Conservation (phyloP, 768 basidiomycete species). For the Aureoboletus auriporus region DNA sequence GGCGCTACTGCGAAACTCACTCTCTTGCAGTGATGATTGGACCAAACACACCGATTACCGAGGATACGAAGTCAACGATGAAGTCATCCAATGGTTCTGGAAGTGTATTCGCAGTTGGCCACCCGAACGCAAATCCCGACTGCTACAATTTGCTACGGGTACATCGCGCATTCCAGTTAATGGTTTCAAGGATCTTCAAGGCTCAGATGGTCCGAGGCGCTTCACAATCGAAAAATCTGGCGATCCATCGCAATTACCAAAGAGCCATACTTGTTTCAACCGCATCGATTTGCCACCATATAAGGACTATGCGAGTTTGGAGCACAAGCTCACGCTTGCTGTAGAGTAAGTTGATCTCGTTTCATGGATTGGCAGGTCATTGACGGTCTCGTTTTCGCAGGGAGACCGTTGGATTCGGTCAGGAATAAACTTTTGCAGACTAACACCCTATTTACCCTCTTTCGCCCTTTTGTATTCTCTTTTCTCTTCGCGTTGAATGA, state of each 20-base stretch:
- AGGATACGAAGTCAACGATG: conserved; percentile 91
- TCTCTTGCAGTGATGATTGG: conserved; percentile 78
- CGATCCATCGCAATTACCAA: conserved; percentile 93
- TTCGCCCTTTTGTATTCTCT: not conserved
- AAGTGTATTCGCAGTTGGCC: conserved; percentile 98
- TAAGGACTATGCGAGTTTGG: conserved; percentile 89
- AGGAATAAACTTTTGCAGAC: conserved; percentile 55
- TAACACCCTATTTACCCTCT: conserved; percentile 12
- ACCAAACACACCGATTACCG: conserved; percentile 99
- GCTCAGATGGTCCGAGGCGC: conserved; percentile 92
- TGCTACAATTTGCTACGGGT: conserved; percentile 95
- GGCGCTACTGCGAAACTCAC: not conserved
- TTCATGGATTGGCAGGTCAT: conserved; percentile 3
- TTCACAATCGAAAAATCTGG: conserved; percentile 99
- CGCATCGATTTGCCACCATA: conserved; percentile 97
- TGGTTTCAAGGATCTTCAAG: conserved; percentile 98
- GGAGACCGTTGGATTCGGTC: conserved; percentile 93
- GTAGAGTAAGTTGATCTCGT: conserved; percentile 67
- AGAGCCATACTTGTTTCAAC: conserved; percentile 96
- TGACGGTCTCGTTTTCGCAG: conserved; percentile 35
- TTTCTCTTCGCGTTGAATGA: conserved; percentile 8
- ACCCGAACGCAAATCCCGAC: conserved; percentile 92
- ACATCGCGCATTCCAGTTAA: conserved; percentile 97
- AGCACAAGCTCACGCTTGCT: conserved; percentile 92
- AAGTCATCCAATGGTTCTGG: conserved; percentile 99